Percentiles rank a stretch among this genome's conserved stretches.
Conservation (phyloP, 164 flowering plant genomes). For the Magnolia changhungtana region DNA sequence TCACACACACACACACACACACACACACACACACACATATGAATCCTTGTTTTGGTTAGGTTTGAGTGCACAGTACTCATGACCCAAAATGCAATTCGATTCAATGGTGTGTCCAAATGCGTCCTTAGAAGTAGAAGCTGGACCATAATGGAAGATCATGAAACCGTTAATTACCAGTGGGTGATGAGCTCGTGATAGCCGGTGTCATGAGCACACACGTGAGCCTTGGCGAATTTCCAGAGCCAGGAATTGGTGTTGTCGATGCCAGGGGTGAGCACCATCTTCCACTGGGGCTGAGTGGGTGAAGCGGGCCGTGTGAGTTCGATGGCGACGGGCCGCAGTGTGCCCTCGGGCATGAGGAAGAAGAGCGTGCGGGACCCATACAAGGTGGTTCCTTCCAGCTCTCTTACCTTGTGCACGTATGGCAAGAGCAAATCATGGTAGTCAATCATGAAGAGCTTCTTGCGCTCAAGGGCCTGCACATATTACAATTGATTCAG, state of each 20-base stretch:
- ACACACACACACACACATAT: no score
- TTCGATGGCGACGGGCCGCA: conserved; percentile 36
- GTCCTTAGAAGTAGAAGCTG: not conserved
- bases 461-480: conserved; percentile 33
- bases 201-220: conserved; percentile 37
- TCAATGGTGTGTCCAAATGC: not conserved
- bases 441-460: conserved; percentile 27
- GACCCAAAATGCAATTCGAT: not conserved
- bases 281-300: conserved; percentile 19
- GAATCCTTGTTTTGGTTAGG: not conserved
- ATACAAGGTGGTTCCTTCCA: conserved; percentile 26
- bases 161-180: conserved; percentile 31
- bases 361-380: conserved; percentile 34
- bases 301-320: conserved; percentile 24
- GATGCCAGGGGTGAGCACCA: conserved; percentile 19
- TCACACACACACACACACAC: no score
- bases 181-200: conserved; percentile 33
- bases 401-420: conserved; percentile 28
- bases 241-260: conserved; percentile 33
- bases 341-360: conserved; percentile 16
- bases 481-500: not conserved
- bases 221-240: conserved; percentile 43
- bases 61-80: not conserved
- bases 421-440: conserved; percentile 34
- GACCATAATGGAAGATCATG: not conserved